Percentiles rank a stretch among this genome's conserved stretches.
phyloP scores from a whole-genome alignment of 306 rosid species.

The Cicer cuneatum region DNA sequence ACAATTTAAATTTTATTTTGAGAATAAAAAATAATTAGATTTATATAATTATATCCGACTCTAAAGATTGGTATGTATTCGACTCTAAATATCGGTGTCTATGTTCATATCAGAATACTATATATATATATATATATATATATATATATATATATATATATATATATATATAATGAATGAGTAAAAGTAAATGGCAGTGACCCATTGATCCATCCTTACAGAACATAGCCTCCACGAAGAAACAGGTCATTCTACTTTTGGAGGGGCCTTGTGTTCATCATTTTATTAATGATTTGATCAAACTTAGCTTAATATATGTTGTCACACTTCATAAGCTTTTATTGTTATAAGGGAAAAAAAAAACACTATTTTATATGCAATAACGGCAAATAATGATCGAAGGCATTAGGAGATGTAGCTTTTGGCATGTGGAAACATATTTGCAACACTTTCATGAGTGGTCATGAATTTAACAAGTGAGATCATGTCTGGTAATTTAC shows the following conservation, averaged over 20 bases:
- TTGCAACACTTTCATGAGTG: constrained; percentile 56
- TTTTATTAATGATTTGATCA: constrained; percentile 49
- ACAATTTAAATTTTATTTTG: too few species aligned
- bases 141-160: too few species aligned
- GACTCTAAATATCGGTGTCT: too few species aligned
- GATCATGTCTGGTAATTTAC: constrained; percentile 34
- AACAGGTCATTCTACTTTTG: constrained; percentile 43
- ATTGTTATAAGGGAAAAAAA: constrained; percentile 4
- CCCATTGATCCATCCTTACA: constrained; percentile 45
- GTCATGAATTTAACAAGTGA: constrained; percentile 54
- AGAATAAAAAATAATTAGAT: too few species aligned
- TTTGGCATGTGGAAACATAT: constrained; percentile 46
- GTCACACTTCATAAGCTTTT: constrained; percentile 43
- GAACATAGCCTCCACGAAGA: constrained; percentile 42
- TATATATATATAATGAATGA: background rate
- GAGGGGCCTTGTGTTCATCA: constrained; percentile 45
- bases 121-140: too few species aligned
- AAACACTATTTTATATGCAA: constrained; percentile 45
- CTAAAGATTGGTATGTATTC: too few species aligned
- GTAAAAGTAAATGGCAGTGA: constrained; percentile 35
- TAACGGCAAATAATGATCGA: constrained; percentile 48
- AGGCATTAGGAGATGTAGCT: constrained; percentile 49
- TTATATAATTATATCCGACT: too few species aligned
- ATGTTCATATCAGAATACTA: too few species aligned
- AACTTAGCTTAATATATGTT: constrained; percentile 41